Conservation (phyloP, 1,139 yeast species). For the Candida frijolesensis region DNA sequence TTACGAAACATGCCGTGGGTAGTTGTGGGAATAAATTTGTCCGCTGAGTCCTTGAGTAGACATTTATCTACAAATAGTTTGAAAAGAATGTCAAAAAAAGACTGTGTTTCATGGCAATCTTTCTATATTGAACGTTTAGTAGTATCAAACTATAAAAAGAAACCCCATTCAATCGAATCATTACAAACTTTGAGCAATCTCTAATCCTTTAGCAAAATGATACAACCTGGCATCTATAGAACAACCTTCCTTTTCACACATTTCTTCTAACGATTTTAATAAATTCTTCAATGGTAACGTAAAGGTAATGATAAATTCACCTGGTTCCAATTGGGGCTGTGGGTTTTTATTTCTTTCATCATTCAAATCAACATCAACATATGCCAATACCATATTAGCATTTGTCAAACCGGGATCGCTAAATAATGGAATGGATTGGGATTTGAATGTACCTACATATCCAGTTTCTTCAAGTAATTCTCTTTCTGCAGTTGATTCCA, state of each 20-base stretch:
- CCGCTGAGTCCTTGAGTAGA: too few relatives aligned
- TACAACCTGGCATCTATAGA: constrained; percentile 84
- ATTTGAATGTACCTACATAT: constrained; percentile 62
- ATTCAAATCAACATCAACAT: constrained; percentile 72
- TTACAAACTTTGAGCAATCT: constrained; percentile 17
- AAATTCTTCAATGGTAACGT: constrained; percentile 62
- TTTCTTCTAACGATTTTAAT: constrained; percentile 51
- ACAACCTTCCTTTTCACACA: constrained; percentile 63
- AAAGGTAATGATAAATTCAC: constrained; percentile 85
- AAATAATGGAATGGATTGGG: constrained; percentile 57
- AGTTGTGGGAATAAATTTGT: too few relatives aligned
- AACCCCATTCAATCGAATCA: too few relatives aligned
- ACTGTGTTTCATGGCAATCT: too few relatives aligned
- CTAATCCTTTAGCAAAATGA: constrained; percentile 76
- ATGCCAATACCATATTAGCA: constrained; percentile 81
- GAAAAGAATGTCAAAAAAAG: too few relatives aligned
- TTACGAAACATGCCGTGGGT: too few relatives aligned
- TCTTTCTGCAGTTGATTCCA: constrained; percentile 80
- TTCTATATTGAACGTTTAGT: too few relatives aligned
- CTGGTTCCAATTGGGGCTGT: constrained; percentile 74
- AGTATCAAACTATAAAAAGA: too few relatives aligned
- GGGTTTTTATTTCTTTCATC: constrained; percentile 71
- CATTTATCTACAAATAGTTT: too few relatives aligned
- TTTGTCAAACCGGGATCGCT: constrained; percentile 96
- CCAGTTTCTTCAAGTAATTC: constrained; percentile 94